Evolutionary conservation across 1,284 basidiomycete species (phyloP), one percentile per base, ranked within the genome.

Genomic region (Heterobasidion occidentale): DNA sequence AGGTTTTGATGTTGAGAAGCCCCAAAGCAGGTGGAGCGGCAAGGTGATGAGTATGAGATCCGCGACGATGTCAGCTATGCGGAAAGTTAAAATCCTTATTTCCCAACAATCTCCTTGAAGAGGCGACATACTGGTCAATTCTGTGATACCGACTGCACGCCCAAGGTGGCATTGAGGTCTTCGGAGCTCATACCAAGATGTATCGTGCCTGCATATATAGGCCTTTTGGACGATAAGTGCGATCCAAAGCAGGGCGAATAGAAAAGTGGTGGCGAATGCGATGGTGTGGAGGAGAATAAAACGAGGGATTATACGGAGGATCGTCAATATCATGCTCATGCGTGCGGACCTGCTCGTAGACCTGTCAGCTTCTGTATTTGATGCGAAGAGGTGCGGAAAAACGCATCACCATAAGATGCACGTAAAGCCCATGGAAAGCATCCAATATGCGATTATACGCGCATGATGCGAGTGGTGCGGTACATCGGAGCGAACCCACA

Each of bases 301-400:
- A 36, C 52, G 49, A 2, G 68, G 67, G 11, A 66, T 68, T 42
- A 70, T 61, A 36, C 67, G 58, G 34, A 69, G 63, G 20, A 67
- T 62, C 3, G 68, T 65, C 48, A 60, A 62, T 9, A 70, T 59
- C n/a, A 69, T 64, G 62, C 66, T 67, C 61, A 69, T 62, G 52
- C 68, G 67, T 6, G 65, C 59, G 9, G 64, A 57, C 68, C 68
- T 70, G 51, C n/a, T 17, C 42, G 34, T 35, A 8, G 20, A 12
- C 27, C 45, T n/a, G 34, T n/a, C 34, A 46, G 17, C 9, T 36
- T 34, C 46, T 47, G 46, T 27, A 14, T 47, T 17, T 9, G 9
- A 27, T 47, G 46, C 17, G 4, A 47, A 17, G 46, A 2, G 42
- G 12, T 44, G n/a, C n/a, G 9, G 17, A 19, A 4, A 51, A 51